Evolutionary conservation across 495 filamentous ascomycete genomes (phyloP).

Genomic region (Tirmania nivea): DNA sequence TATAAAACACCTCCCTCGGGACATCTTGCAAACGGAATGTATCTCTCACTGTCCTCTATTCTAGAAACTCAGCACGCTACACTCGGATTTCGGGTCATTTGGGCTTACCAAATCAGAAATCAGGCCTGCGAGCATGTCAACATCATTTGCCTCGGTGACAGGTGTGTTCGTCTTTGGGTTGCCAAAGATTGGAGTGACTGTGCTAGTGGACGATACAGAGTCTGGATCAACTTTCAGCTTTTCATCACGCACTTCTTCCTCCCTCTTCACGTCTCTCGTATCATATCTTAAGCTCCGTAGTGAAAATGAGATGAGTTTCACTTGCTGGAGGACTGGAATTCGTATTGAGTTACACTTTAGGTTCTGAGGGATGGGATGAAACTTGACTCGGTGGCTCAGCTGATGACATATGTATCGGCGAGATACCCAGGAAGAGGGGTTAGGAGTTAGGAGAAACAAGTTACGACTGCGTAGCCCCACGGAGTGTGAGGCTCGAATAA

Average conservation of each 20-base stretch:
- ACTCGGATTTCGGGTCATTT: not conserved
- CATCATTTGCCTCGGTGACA: conserved; percentile 24
- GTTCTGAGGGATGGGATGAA: not conserved
- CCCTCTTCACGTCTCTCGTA: conserved; percentile 27
- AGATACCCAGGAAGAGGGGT: no score
- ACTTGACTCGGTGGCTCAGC: no score
- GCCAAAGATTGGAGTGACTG: conserved; percentile 30
- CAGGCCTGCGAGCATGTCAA: conserved; percentile 46
- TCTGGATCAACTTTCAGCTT: conserved; percentile 36
- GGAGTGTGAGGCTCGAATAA: no score
- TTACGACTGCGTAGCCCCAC: no score
- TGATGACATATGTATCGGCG: no score
- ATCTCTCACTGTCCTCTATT: conserved; percentile 52
- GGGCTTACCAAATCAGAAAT: conserved; percentile 49
- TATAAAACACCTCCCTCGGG: conserved; percentile 53
- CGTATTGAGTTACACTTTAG: not conserved
- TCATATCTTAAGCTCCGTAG: not conserved
- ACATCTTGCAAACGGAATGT: conserved; percentile 62
- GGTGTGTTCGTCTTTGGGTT: conserved; percentile 13
- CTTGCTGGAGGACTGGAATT: no score
- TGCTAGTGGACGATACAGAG: conserved; percentile 34
- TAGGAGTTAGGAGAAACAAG: no score
- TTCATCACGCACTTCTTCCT: conserved; percentile 21
- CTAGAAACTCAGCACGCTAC: conserved; percentile 16
- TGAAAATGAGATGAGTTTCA: no score